These are phyloP conservation scores for Inga laurina DNA, from an alignment of 306 rosid species.

Conservation along the genomic window DNA sequence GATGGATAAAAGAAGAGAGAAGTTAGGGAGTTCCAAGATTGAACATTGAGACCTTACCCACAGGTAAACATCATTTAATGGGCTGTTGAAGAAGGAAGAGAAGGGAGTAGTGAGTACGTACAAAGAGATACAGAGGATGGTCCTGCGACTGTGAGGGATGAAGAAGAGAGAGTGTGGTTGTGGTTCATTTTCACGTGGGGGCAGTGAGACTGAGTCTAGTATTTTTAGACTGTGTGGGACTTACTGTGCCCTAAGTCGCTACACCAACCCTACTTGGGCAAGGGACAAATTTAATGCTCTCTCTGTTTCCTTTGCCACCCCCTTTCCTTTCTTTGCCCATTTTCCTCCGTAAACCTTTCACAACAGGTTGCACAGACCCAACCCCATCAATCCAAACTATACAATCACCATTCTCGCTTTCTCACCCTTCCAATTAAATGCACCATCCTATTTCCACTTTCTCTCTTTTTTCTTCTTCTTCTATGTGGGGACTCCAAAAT, in stretches of 20 bases:
- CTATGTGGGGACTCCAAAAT: conserved; percentile 8
- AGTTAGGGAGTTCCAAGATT: not conserved
- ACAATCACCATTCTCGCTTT: not conserved
- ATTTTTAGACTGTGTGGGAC: conserved; percentile 19
- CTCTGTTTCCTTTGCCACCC: conserved; percentile 15
- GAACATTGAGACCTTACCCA: not conserved
- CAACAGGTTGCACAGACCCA: conserved; percentile 23
- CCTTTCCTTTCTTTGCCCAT: not conserved
- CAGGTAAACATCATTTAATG: conserved; percentile 28
- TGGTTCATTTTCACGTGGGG: conserved; percentile 46
- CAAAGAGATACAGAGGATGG: conserved; percentile 14
- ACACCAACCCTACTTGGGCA: conserved; percentile 35
- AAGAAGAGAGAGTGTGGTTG: conserved; percentile 19
- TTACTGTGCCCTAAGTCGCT: conserved; percentile 12
- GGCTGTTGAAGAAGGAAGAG: conserved; percentile 34
- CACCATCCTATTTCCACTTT: not conserved
- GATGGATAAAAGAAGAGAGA: not conserved
- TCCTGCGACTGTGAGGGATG: not conserved
- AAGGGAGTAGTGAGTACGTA: not conserved
- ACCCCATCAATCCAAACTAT: conserved; percentile 8
- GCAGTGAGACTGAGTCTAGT: conserved; percentile 29
- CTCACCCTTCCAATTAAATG: not conserved
- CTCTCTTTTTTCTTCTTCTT: not conserved
- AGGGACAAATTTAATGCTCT: conserved; percentile 65
- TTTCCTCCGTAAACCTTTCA: not conserved